Evolutionary conservation across 2,329 filamentous ascomycete genomes (phyloP).

Genomic region (Chrysoporthe austroafricana): DNA sequence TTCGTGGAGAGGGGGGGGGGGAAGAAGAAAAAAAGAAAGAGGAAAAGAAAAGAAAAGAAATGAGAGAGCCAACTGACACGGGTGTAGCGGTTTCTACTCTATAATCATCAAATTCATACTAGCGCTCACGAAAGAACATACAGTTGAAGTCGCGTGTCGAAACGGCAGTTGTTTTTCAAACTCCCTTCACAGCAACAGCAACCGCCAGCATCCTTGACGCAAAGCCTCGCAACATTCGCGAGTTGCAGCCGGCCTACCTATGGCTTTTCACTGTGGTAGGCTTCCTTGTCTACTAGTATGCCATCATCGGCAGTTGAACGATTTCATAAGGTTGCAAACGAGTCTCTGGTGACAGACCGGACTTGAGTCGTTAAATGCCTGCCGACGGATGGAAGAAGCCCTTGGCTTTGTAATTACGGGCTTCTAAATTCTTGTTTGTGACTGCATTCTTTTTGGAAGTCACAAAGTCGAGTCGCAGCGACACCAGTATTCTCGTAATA

Average conservation of each 20-base stretch:
- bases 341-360: too few relatives aligned
- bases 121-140: background rate
- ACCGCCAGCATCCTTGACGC: constrained; percentile 6
- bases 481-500: too few relatives aligned
- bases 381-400: too few relatives aligned
- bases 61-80: too few relatives aligned
- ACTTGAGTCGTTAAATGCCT: too few relatives aligned
- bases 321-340: too few relatives aligned
- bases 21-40: background rate
- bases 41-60: background rate
- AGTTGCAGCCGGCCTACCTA: too few relatives aligned
- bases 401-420: too few relatives aligned
- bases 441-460: background rate
- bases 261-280: background rate
- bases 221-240: constrained; percentile 12
- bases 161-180: background rate
- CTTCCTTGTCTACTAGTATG: background rate
- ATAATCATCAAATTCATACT: background rate
- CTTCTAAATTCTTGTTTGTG: too few relatives aligned
- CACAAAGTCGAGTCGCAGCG: too few relatives aligned
- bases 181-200: constrained; percentile 13
- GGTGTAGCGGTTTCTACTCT: background rate
- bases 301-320: too few relatives aligned
- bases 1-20: background rate
- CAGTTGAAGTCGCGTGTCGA: background rate